These are phyloP conservation scores for Pseudogymnoascus sp. DNA, from an alignment of 2,329 filamentous ascomycete genomes.

Conservation along the genomic window DNA sequence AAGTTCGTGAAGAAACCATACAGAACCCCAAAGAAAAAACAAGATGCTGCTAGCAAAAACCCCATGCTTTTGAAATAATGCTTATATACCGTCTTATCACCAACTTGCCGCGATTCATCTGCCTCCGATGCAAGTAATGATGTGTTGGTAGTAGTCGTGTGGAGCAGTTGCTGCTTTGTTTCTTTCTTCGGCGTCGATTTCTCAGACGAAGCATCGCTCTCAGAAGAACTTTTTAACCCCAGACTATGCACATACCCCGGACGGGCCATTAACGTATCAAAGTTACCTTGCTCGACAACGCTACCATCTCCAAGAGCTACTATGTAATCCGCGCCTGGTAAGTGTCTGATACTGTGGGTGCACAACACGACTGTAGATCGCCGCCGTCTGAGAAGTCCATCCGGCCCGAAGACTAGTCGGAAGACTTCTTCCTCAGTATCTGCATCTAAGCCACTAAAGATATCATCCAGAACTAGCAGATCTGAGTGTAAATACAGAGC, in stretches of 20 bases:
- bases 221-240: neutral
- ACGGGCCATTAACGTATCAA: constrained; percentile 25
- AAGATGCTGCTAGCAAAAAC: constrained; percentile 5
- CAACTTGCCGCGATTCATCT: neutral
- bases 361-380: constrained; percentile 30
- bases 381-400: constrained; percentile 15
- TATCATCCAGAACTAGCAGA: constrained; percentile 19
- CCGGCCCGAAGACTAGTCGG: constrained; percentile 11
- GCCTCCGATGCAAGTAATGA: neutral
- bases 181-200: neutral
- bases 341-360: constrained; percentile 22
- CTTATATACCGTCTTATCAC: constrained; percentile 17
- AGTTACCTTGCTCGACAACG: constrained; percentile 29
- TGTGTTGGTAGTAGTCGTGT: neutral
- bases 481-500: constrained; percentile 14
- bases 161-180: constrained; percentile 3
- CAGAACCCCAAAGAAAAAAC: constrained; percentile 15
- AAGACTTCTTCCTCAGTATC: constrained; percentile 18
- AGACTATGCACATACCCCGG: neutral
- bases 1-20: constrained; percentile 23
- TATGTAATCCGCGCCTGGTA: constrained; percentile 31
- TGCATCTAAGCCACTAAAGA: constrained; percentile 20
- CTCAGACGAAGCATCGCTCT: constrained; percentile 9
- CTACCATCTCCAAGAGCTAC: constrained; percentile 27
- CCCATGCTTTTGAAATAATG: constrained; percentile 22